Evolutionary conservation across 305 asterid genomes (phyloP).

Genomic region (Solanum aculeatissimum): DNA sequence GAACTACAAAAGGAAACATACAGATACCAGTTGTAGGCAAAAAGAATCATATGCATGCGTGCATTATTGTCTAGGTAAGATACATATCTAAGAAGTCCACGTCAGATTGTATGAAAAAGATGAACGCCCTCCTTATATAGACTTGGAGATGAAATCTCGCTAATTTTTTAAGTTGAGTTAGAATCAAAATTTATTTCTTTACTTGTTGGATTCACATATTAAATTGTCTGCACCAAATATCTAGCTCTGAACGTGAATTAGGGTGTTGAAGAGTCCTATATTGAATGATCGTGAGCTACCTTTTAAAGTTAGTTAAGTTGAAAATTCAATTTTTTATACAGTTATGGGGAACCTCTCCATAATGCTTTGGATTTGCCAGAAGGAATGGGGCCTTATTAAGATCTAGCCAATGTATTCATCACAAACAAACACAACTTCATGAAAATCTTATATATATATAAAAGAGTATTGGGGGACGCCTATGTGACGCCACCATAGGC

Average conservation of each 20-base stretch:
- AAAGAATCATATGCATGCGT: background rate
- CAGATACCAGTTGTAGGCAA: background rate
- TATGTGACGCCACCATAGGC: too few relatives aligned
- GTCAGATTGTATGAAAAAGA: background rate
- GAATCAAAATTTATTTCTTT: background rate
- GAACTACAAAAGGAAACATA: background rate
- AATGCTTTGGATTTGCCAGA: background rate
- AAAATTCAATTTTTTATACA: too few relatives aligned
- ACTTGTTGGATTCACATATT: too few relatives aligned
- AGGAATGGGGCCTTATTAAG: background rate
- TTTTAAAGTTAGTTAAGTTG: too few relatives aligned
- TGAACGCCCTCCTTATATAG: background rate
- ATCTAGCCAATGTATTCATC: background rate
- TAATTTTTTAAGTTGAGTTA: background rate
- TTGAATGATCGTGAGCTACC: background rate
- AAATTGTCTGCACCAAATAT: too few relatives aligned
- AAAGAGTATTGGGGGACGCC: too few relatives aligned
- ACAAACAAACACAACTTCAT: background rate
- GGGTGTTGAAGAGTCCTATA: background rate
- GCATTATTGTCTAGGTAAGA: background rate
- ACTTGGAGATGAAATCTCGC: background rate
- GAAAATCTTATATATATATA: too few relatives aligned
- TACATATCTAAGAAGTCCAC: background rate
- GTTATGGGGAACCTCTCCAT: background rate
- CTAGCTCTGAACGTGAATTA: too few relatives aligned